A percentile compares a stretch with the other conserved stretches of the same genome.
Evolutionary conservation across 163 green algal genomes (phyloP).

Genomic region (Prototheca cutis): DNA sequence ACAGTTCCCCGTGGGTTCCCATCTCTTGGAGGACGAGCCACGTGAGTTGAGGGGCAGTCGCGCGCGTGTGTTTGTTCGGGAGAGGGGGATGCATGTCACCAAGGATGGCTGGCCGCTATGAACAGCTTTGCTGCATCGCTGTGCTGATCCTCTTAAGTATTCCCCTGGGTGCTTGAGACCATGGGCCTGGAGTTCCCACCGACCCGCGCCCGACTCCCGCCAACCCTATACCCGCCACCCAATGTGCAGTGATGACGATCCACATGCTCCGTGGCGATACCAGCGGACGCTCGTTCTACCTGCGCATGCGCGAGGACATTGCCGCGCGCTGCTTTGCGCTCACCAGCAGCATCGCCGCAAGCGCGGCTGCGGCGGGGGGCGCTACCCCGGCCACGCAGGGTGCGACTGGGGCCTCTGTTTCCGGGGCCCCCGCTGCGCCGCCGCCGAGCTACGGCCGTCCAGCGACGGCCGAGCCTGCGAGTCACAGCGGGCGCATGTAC

Average conservation of each 20-base stretch:
- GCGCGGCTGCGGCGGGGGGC: background rate
- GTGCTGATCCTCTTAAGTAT: too few species aligned
- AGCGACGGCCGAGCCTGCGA: background rate
- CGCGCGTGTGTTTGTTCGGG: background rate
- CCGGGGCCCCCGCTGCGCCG: too few species aligned
- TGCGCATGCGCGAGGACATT: conserved; percentile 13
- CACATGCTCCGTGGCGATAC: conserved; percentile 31
- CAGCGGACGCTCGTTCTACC: conserved; percentile 25
- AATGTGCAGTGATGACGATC: conserved; percentile 22
- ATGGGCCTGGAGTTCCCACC: too few species aligned
- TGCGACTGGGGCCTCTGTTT: background rate
- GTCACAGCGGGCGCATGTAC: conserved; percentile 16
- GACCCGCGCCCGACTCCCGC: too few species aligned
- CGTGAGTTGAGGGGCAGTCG: conserved; percentile 3
- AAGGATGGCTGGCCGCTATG: background rate
- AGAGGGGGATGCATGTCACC: background rate
- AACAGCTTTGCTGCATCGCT: too few species aligned
- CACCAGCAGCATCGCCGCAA: conserved; percentile 1
- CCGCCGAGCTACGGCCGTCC: background rate
- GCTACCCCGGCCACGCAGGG: background rate
- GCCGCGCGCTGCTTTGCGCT: background rate
- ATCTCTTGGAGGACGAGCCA: conserved; percentile 10
- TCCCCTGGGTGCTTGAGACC: too few species aligned
- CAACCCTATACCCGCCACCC: too few species aligned
- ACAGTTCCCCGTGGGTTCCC: conserved; percentile 15